Evolutionary conservation across 1,139 yeast species (phyloP), one percentile per base, ranked within the genome.

Genomic region (Hemisphaericaspora subhashii): DNA sequence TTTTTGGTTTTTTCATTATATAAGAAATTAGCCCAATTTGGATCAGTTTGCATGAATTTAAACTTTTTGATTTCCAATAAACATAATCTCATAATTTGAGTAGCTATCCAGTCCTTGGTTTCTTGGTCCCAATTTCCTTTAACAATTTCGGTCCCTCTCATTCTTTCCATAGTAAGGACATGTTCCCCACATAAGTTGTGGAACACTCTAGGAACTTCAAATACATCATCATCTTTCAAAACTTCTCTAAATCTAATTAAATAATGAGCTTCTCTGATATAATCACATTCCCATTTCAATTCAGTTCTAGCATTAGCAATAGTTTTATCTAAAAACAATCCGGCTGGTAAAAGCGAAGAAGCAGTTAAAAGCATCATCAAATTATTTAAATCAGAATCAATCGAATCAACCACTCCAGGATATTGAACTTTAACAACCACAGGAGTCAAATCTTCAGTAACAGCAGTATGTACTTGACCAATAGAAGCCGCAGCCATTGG

Each of bases 401-500:
- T 94, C 10, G 95, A 83, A 47, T 85, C 81, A 16, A 86, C 94
- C 10, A 92, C 98, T n/a, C 98, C 98, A 0, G 99, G 99, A 54
- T 92, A 92, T 60, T 92, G 99, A 3, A 92, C 89, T 57, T 92
- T 92, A 11, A 92, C 95, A n/a, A 95, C 98, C 21, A 90, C 96
- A 23, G 79, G 79, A n/a, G 77, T 65, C 46, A 78, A 75, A 24
- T 77, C 79, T 38, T 66, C 69, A 15, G 95, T 72, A 9, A 79
- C 82, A 1, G 96, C 98, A 34, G 73, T 74, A 62, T 92, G 98
- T 3, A 92, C 98, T 62, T 92, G 98, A 3, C 98, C 98, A 52
- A 92, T 92, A 3, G 96, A 87, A 1, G 98, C 98, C 3, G 98
- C 98, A 1, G 98, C 98, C 43, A 92, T 79, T 2, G 99, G 98